Conservation (phyloP, 148 eudicot species). For the Chenopodium suecicum region DNA sequence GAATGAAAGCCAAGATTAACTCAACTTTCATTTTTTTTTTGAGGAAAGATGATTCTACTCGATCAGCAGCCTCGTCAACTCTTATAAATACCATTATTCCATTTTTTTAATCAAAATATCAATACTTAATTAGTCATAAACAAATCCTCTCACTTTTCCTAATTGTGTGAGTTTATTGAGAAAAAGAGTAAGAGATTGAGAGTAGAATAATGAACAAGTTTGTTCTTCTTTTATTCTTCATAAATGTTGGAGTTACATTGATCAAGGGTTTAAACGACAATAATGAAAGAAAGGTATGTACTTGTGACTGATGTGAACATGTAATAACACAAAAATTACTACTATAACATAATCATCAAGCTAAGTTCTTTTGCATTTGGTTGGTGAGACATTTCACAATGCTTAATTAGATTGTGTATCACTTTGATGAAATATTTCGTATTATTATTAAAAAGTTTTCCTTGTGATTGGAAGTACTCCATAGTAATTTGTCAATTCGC, state of each 20-base stretch:
- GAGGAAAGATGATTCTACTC: neutral
- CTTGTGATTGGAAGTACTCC: too few species aligned
- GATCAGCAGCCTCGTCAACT: neutral
- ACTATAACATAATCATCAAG: too few species aligned
- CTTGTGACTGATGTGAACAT: too few species aligned
- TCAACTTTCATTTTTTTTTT: too few species aligned
- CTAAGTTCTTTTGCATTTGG: too few species aligned
- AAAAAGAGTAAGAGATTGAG: neutral
- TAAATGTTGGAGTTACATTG: conserved; percentile 22
- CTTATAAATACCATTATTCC: conserved; percentile 1
- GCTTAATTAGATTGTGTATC: too few species aligned
- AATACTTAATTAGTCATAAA: neutral
- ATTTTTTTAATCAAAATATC: neutral
- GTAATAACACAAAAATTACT: too few species aligned
- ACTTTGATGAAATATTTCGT: too few species aligned
- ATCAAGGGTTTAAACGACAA: conserved; percentile 25
- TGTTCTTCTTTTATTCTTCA: conserved; percentile 9
- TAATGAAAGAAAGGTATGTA: conserved; percentile 45
- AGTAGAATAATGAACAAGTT: conserved; percentile 18
- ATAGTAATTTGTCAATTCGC: too few species aligned
- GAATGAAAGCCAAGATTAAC: too few species aligned
- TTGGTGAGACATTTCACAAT: too few species aligned
- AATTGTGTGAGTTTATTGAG: neutral
- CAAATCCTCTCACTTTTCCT: neutral
- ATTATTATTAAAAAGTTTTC: too few species aligned